Evolutionary conservation across 2,329 filamentous ascomycete species (phyloP).

Genomic region (Knufia fluminis): DNA sequence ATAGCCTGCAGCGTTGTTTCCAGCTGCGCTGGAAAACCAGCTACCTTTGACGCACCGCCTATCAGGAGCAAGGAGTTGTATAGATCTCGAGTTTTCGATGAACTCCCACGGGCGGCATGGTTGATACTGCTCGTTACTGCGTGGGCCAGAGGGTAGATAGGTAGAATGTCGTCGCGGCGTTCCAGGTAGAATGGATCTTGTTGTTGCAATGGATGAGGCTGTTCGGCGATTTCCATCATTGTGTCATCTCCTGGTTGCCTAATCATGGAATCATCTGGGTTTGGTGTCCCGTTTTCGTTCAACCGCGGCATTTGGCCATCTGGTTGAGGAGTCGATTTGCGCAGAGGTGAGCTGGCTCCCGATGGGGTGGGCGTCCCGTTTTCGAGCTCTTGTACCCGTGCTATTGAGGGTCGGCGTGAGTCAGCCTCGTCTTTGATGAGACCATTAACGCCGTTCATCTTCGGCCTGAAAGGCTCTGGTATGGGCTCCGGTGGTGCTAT

Average conservation of each 20-base stretch:
- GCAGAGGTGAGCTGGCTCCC: constrained; percentile 76
- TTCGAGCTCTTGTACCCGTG: constrained; percentile 52
- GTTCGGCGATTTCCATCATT: constrained; percentile 16
- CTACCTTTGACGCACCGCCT: constrained; percentile 72
- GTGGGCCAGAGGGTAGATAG: constrained; percentile 72
- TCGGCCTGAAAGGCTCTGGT: constrained; percentile 13
- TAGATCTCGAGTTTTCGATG: constrained; percentile 87
- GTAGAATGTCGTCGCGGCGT: constrained; percentile 69
- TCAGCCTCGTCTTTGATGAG: constrained; percentile 43
- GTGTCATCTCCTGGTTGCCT: constrained; percentile 8
- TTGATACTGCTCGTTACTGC: constrained; percentile 85
- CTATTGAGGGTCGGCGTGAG: constrained; percentile 55
- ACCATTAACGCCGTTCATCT: constrained; percentile 32
- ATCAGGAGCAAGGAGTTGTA: constrained; percentile 84
- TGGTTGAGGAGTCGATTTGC: constrained; percentile 63
- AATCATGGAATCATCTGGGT: constrained; percentile 12
- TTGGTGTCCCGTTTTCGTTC: constrained; percentile 1
- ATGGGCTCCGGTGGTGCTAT: constrained; percentile 35
- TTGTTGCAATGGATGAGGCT: constrained; percentile 18
- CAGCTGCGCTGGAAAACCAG: constrained; percentile 69
- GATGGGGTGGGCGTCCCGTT: constrained; percentile 77
- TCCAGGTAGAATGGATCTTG: constrained; percentile 39
- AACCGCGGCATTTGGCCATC: constrained; percentile 34
- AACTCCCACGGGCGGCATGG: constrained; percentile 77
- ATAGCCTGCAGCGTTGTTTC: constrained; percentile 70